These are phyloP conservation scores for Hermanozyma aechmeae DNA, from an alignment of 805 yeast genomes.

Conservation along the genomic window DNA sequence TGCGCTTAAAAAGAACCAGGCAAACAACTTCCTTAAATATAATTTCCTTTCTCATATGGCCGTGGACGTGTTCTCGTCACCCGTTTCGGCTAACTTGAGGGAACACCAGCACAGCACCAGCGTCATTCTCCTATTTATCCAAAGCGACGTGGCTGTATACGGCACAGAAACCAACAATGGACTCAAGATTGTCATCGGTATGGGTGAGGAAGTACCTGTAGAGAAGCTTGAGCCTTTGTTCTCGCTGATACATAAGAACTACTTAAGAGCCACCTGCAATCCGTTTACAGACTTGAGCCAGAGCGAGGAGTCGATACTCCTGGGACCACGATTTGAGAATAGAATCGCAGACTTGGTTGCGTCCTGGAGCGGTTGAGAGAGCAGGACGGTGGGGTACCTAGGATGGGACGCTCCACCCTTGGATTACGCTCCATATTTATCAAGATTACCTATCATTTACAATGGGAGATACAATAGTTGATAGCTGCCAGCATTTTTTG, in stretches of 20 bases:
- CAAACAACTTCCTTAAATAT: slow-evolving; percentile 46
- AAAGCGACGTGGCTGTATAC: slow-evolving; percentile 58
- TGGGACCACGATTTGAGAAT: slow-evolving; percentile 21
- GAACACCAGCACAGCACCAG: slow-evolving; percentile 25
- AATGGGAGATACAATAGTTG: no score
- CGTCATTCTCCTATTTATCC: slow-evolving; percentile 47
- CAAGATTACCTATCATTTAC: no score
- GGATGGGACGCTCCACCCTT: no score
- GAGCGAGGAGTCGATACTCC: slow-evolving; percentile 16
- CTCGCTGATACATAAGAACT: slow-evolving; percentile 40
- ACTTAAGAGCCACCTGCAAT: slow-evolving; percentile 48
- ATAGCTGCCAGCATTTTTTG: no score
- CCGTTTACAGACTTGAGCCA: slow-evolving; percentile 39
- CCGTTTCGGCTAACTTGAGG: slow-evolving; percentile 28
- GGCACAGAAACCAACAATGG: slow-evolving; percentile 66
- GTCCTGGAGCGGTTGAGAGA: slow-evolving; percentile 18
- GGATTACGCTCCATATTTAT: no score
- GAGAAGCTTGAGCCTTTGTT: slow-evolving; percentile 14
- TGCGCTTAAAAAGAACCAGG: slow-evolving; percentile 7
- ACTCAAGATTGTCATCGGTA: slow-evolving; percentile 54
- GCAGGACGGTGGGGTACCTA: no score
- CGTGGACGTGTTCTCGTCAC: slow-evolving; percentile 56
- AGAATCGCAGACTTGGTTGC: slow-evolving; percentile 17
- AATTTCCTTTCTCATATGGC: slow-evolving; percentile 73
- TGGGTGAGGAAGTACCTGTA: slow-evolving; percentile 13